These are phyloP conservation scores for Coleophoma crateriformis DNA, from an alignment of 2,329 filamentous ascomycete genomes.

Conservation along the genomic window DNA sequence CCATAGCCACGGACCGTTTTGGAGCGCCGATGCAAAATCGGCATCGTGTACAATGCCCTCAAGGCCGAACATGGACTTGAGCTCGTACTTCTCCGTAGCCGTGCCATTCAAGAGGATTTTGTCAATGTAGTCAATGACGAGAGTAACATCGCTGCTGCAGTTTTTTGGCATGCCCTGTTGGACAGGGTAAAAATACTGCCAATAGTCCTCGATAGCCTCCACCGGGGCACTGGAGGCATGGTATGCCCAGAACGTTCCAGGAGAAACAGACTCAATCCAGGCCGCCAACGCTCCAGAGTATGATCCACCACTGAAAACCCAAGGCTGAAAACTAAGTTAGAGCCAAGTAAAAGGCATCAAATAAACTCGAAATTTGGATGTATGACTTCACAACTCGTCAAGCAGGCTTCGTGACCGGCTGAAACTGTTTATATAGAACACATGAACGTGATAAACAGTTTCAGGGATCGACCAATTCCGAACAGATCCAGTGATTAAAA, in stretches of 20 bases:
- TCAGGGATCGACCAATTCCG: too few species aligned
- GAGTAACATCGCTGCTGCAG: conserved; percentile 46
- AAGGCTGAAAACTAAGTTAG: conserved; percentile 34
- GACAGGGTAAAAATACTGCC: conserved; percentile 53
- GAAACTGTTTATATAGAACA: too few species aligned
- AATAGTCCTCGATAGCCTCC: conserved; percentile 49
- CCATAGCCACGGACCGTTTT: conserved; percentile 53
- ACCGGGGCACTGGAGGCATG: conserved; percentile 51
- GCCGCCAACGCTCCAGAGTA: conserved; percentile 51
- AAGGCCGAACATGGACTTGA: conserved; percentile 49
- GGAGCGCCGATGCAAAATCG: conserved; percentile 33
- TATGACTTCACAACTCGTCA: too few species aligned
- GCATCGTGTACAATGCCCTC: conserved; percentile 39
- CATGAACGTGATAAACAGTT: too few species aligned
- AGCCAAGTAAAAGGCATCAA: too few species aligned
- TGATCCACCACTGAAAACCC: conserved; percentile 50
- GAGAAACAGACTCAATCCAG: conserved; percentile 46
- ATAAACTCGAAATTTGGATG: too few species aligned
- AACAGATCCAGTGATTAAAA: too few species aligned
- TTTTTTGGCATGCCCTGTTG: conserved; percentile 52
- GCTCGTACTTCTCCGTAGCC: conserved; percentile 30
- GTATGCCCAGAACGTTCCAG: conserved; percentile 56
- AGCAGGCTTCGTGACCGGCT: too few species aligned
- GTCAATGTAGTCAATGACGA: conserved; percentile 51
- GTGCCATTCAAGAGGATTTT: conserved; percentile 36